phyloP scores from a whole-genome alignment of 2,329 filamentous ascomycete species.

The Apiospora sp. region DNA sequence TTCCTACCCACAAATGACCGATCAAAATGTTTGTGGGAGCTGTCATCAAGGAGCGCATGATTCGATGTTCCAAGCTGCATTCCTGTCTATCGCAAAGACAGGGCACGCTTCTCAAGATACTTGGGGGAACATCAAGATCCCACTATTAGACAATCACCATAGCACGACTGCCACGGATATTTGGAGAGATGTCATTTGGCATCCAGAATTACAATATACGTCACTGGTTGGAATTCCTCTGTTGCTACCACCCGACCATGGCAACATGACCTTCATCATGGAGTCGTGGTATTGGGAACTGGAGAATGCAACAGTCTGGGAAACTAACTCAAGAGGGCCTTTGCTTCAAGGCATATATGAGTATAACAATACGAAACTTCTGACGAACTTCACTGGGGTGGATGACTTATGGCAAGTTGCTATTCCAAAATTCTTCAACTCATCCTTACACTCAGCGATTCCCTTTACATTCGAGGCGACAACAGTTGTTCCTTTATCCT shows the following conservation, averaged over 20 bases:
- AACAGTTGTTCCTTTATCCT: fast-evolving
- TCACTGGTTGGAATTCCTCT: neutral
- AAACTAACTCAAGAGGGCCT: neutral
- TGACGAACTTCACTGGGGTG: neutral
- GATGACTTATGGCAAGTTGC: neutral
- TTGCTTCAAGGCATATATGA: neutral
- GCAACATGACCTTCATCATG: neutral
- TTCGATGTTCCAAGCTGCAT: neutral
- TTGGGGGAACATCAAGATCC: neutral
- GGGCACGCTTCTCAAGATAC: neutral
- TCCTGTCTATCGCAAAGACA: neutral
- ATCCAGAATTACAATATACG: neutral
- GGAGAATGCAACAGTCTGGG: neutral
- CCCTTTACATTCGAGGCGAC: neutral
- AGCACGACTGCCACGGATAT: too few relatives aligned
- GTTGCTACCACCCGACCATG: neutral
- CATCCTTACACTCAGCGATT: neutral
- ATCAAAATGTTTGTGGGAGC: fast-evolving
- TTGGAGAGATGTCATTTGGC: neutral
- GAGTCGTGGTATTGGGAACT: neutral
- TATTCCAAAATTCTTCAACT: neutral
- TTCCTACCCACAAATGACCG: neutral
- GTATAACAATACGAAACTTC: neutral
- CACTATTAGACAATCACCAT: neutral
- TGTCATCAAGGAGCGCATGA: neutral